A percentile compares a stretch with the other conserved stretches of the same genome.
phyloP scores from a whole-genome alignment of 805 yeast genomes.

The Cyberlindnera mississippiensis region DNA sequence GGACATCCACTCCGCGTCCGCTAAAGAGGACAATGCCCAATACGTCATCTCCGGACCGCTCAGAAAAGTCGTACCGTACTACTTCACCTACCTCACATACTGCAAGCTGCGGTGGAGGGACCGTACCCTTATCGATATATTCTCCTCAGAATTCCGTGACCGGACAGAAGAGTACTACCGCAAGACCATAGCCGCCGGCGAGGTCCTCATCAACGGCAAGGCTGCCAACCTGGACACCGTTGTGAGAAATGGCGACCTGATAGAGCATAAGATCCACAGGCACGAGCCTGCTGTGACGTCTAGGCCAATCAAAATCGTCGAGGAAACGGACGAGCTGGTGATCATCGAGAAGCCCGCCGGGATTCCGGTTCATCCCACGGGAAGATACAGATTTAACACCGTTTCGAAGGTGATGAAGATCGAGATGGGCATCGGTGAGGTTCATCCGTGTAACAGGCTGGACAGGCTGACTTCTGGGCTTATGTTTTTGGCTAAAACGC shows the following conservation, averaged over 20 bases:
- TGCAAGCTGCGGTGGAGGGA: slow-evolving; percentile 93
- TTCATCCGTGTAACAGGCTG: slow-evolving; percentile 84
- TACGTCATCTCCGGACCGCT: slow-evolving; percentile 56
- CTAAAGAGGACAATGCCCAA: slow-evolving; percentile 42
- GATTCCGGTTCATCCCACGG: slow-evolving; percentile 94
- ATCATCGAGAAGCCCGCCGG: slow-evolving; percentile 95
- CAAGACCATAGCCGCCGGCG: slow-evolving; percentile 52
- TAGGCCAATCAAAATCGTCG: slow-evolving; percentile 31
- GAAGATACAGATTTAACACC: slow-evolving; percentile 71
- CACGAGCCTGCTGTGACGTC: slow-evolving; percentile 65
- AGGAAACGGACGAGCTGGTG: slow-evolving; percentile 69
- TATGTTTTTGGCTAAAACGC: slow-evolving; percentile 49
- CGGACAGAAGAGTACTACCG: slow-evolving; percentile 63
- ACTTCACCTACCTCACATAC: slow-evolving; percentile 80
- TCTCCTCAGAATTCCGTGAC: slow-evolving; percentile 81
- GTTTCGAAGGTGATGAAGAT: slow-evolving; percentile 73
- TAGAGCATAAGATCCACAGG: slow-evolving; percentile 71
- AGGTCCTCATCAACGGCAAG: slow-evolving; percentile 67
- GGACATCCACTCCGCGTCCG: slow-evolving; percentile 17
- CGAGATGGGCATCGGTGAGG: slow-evolving; percentile 52
- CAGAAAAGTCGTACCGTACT: slow-evolving; percentile 79
- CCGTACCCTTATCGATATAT: slow-evolving; percentile 73
- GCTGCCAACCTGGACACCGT: slow-evolving; percentile 61
- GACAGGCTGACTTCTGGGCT: slow-evolving; percentile 94
- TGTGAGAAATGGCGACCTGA: slow-evolving; percentile 77